A percentile compares a stretch with the other conserved stretches of the same genome.
Evolutionary conservation across 768 basidiomycete species (phyloP).

Genomic region (Mycena capillaripes): DNA sequence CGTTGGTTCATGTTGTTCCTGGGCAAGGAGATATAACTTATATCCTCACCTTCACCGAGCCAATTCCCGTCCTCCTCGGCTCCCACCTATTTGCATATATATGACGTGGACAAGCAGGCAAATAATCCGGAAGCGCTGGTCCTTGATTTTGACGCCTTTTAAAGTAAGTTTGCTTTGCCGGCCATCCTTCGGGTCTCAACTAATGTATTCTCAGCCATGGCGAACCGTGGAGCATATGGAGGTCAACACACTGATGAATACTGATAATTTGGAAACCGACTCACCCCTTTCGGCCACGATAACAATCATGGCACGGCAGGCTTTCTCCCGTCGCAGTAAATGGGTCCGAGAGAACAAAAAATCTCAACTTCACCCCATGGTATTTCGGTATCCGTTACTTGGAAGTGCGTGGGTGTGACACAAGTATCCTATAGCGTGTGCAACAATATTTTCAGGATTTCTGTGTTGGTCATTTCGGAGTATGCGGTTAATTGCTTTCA

Average conservation of each 20-base stretch:
- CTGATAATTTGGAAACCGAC: neutral
- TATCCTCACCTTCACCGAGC: neutral
- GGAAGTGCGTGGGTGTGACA: too few relatives aligned
- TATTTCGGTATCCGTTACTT: too few relatives aligned
- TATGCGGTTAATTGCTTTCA: too few relatives aligned
- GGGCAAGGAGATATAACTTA: neutral
- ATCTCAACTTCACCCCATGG: too few relatives aligned
- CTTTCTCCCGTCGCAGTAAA: neutral
- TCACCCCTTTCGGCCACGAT: neutral
- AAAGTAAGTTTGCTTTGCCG: too few relatives aligned
- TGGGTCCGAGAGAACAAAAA: neutral
- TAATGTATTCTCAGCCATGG: neutral
- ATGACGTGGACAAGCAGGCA: conserved; percentile 2
- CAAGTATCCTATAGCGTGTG: too few relatives aligned
- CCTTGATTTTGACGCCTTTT: too few relatives aligned
- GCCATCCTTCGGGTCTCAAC: too few relatives aligned
- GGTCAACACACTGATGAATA: neutral
- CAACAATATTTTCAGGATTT: too few relatives aligned
- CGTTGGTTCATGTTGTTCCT: neutral
- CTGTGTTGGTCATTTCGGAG: too few relatives aligned
- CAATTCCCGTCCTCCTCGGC: neutral
- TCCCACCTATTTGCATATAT: neutral
- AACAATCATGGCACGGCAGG: neutral
- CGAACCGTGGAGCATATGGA: too few relatives aligned
- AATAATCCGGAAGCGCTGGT: neutral